Evolutionary conservation across 139 green algal species (phyloP), one percentile per base, ranked within the genome.

Genomic region (Chlamydomonas applanata): DNA sequence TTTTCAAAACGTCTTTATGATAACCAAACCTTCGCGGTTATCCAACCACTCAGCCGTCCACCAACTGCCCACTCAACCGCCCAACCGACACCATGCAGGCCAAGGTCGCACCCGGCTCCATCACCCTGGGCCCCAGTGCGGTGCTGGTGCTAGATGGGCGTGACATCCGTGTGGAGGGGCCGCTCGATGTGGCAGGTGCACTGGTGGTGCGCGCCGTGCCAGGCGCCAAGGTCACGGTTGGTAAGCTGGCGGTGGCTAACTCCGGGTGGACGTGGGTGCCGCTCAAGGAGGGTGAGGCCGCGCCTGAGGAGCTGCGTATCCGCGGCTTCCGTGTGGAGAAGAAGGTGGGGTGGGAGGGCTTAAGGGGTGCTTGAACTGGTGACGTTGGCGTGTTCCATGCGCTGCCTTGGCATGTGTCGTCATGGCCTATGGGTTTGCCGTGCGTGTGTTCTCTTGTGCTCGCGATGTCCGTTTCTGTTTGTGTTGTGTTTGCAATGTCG

Each of bases 201-300:
- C 69, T 98, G 64, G 77, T 94, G 25, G 75, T 98, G 14, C 78
- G 86, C 9, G 86, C 82, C 13, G 73, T 71, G 4, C 65, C 71
- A 1, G 89, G 87, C 1, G 88, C 83, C 0, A 77, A 75, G 13
- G 77, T 97, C 14, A 60, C 69, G 14, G 49, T 94, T 11, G 73
- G 88, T 1, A 66, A 71, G 0, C 71, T 97, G 13, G 67, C 56
- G 1, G 89, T 98, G 63, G 63, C 81, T 32, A 98, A 98, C 75
- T 52, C 64, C 29, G 91, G 93, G 19, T 98, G 94, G 94, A 27
- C 76, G 35, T 96, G 93, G 88, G 33, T 65, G 46, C 68, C 87
- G 16, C 63, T 96, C 44, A 75, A 79, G 0, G 72, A 78, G 4
- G 83, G 77, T 5, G 79, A 93, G 66, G 34, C 52, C 33, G 82